Evolutionary conservation across 371 early-diverging fungal genomes (phyloP), one percentile per base, ranked within the genome.

Genomic region (Encephalitozoon intestinalis): DNA sequence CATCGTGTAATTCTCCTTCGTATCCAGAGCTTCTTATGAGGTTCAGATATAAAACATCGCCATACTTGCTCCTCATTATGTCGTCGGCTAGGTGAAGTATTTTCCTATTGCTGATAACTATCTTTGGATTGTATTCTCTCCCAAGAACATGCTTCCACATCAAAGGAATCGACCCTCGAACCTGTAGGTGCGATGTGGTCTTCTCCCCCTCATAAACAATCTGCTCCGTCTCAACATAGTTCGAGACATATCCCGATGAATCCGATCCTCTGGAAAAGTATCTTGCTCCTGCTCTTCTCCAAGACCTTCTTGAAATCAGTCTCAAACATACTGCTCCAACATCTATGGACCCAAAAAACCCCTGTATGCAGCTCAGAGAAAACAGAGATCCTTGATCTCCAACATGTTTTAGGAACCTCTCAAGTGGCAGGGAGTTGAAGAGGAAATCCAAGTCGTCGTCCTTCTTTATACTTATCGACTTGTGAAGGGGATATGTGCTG

Each of bases 171-270:
- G 92, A 92, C 63, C 99, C 99, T 54, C 97, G 87, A 11, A 92
- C 83, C 81, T 91, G 91, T 3, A 91, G 86, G 80, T 89, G 91
- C 54, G 90, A 88, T 67, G 87, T 88, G 34, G 86, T 86, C 50
- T 82, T 79, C 9, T 86, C 82, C 9, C 86, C 81, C 9, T 46
- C 40, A 71, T 87, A 77, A 0, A 94, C 86, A 54, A 94, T 81
- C 84, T 96, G 94, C 82, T 96, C 97, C 0, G 96, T 95, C 88
- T 98, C 96, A 2, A 96, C 96, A 84, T 91, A 94, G 84, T 99
- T 99, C 15, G 96, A 92, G 6, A 92, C 93, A 82, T 93, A 87
- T 21, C 98, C 98, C 75, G 90, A 89, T 75, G 94, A 93, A 79
- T 97, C 92, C 26, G 94, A 89, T 6, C 99, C 99, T 67, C 99